Conservation (phyloP, 164 flowering plant genomes). For the Tetrastigma voinierianum region DNA sequence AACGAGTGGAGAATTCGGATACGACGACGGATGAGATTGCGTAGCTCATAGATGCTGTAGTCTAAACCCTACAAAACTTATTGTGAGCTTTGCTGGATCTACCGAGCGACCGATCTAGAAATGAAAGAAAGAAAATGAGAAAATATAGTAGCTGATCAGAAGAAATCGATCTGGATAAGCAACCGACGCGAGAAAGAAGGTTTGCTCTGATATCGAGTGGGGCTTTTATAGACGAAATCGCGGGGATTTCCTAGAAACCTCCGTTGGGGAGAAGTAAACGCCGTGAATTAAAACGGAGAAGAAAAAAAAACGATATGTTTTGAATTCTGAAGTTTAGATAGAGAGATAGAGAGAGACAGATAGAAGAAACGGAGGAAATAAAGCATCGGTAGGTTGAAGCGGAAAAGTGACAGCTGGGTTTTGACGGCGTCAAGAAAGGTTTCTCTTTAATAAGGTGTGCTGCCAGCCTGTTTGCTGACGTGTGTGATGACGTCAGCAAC, state of each 20-base stretch:
- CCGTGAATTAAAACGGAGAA: no score
- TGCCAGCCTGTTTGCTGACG: no score
- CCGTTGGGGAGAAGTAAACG: neutral
- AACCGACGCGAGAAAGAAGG: constrained; percentile 11
- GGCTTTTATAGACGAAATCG: constrained; percentile 10
- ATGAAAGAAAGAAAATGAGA: neutral
- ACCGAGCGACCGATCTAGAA: neutral
- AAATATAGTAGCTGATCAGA: constrained; percentile 7
- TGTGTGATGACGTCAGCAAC: no score
- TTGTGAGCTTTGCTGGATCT: constrained; percentile 3
- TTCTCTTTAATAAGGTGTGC: no score
- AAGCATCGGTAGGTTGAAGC: no score
- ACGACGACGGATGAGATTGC: constrained; percentile 36
- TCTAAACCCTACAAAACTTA: constrained; percentile 20
- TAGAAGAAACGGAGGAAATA: no score
- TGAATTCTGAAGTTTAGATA: no score
- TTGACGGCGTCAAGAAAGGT: no score
- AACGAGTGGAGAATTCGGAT: constrained; percentile 64
- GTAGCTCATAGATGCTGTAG: constrained; percentile 30
- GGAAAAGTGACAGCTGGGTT: no score
- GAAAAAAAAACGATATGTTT: no score
- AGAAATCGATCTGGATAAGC: neutral
- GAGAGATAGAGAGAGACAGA: no score
- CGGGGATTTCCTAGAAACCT: neutral
- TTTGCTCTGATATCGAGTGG: neutral